Base-by-base conservation (phyloP, 306 rosid species). In the Cucurbita maxima region DNA sequence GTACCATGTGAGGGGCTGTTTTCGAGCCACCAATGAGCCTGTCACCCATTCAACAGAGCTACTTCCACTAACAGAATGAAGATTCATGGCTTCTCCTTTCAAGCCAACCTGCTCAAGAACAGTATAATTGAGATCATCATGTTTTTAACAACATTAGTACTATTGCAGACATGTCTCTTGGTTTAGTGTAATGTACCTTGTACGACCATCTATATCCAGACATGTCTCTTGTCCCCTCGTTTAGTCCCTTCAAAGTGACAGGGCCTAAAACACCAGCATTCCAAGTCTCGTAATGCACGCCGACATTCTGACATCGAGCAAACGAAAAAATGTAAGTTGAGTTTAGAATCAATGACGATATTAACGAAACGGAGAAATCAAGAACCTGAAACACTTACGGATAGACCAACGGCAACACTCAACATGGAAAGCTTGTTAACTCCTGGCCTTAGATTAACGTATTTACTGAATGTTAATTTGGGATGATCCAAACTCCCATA, bases 181-280 rank as follows among this genome's bases (percentile, higher is more conserved):
- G 50, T 9, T 5, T 20, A 30, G 44, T 30, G 34, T 7, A 58
- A 16, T 57, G 48, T 73, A 94, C 99, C 99, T 94, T 94, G 85
- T 91, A 91, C 51, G 96, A 86, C 97, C 97, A 95, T 87, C 81
- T 88, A 80, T 89, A 87, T 43, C 38, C 66, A 1, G 97, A 86
- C 88, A 95, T 80, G 83, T 95, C 99, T 82, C 92, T 83, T 37
- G 92, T 91, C 69, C 97, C 99, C 44, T 88, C 83, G 54, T 91
- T 91, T 67, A 95, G 83, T 76, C 96, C 97, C 77, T 71, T 55
- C 73, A 95, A 88, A 5, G 97, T 80, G 79, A 89, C 87, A 0
- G 99, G 97, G 74, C 99, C 99, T 56, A 91, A 87, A 75, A 95
- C 87, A 52, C 99, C 97, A 6, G 85, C 84, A 87, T 95, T 95